Evolutionary conservation across 768 basidiomycete species (phyloP).

Genomic region (Candolleomyces eurysporus): DNA sequence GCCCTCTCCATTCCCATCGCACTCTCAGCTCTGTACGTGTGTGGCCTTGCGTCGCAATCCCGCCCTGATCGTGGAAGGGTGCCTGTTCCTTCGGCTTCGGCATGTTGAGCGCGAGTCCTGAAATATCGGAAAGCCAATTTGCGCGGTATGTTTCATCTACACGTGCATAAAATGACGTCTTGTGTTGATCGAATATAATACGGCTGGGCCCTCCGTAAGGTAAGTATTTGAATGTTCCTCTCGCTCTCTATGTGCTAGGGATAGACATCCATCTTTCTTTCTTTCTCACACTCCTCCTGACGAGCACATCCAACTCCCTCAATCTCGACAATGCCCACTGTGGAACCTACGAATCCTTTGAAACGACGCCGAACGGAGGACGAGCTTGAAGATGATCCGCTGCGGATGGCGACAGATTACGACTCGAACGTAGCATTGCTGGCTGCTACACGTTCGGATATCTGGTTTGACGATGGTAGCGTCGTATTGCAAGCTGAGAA

Average conservation of each 20-base stretch:
- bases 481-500: conserved; percentile 19
- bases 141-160: background rate
- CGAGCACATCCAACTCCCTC: too few species aligned
- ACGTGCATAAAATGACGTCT: background rate
- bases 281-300: too few species aligned
- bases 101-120: background rate
- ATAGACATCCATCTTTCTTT: too few species aligned
- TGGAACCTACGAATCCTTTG: background rate
- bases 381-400: background rate
- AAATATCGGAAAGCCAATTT: background rate
- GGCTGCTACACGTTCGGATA: background rate
- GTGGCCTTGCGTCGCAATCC: too few species aligned
- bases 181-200: too few species aligned
- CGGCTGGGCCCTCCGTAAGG: too few species aligned
- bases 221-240: too few species aligned
- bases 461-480: conserved; percentile 23
- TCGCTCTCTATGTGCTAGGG: too few species aligned
- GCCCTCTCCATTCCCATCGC: too few species aligned
- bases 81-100: background rate
- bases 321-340: background rate
- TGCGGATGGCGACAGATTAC: background rate
- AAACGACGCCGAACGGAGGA: background rate
- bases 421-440: background rate
- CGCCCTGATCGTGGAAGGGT: too few species aligned
- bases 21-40: too few species aligned